Base-by-base conservation (phyloP, 805 yeast genomes). In the Ogataea henricii region DNA sequence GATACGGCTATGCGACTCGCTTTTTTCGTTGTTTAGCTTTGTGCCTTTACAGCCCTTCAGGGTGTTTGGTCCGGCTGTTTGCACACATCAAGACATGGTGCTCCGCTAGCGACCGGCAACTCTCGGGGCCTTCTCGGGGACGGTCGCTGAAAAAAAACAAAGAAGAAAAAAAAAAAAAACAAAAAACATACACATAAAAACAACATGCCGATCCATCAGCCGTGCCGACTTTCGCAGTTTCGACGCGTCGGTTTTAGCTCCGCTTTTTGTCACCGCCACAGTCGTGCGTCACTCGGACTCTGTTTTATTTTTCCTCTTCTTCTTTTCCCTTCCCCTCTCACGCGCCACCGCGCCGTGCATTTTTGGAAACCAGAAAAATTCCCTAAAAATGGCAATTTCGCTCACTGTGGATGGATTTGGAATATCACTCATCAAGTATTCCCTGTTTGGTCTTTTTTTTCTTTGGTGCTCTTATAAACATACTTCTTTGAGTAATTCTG, bases 361-460 rank as follows among this genome's bases (percentile, higher is more conserved):
- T 34, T 34, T 17, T 12, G 26, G 26, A 36, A 25, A 38, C 30
- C 42, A 39, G 42, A 39, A 39, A 39, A 39, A 25, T 39, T 20
- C 22, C 42, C 42, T 39, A 17, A 16, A 39, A 22, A 38, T 43
- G 46, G 51, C 40, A 42, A 34, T 37, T 39, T 25, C 42, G 20
- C 33, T 17, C 26, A 6, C 32, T 12, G 7, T 45, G 41, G 51
- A 48, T 46, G 42, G 44, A 48, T 48, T 49, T 52, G 51, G 56
- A 49, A 52, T 47, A 43, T 43, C 46, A 42, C 50, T 43, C 49
- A 44, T 45, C 50, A 39, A 45, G 49, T 46, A 49, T 51, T 53
- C 56, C 56, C 49, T 49, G 56, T 53, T 53, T 47, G 53, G 56
- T 47, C 46, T 40, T 49, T 53, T 49, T 46, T 46, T 49, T 47